Evolutionary conservation across 768 basidiomycete species (phyloP).

Genomic region (Auricularia cornea): DNA sequence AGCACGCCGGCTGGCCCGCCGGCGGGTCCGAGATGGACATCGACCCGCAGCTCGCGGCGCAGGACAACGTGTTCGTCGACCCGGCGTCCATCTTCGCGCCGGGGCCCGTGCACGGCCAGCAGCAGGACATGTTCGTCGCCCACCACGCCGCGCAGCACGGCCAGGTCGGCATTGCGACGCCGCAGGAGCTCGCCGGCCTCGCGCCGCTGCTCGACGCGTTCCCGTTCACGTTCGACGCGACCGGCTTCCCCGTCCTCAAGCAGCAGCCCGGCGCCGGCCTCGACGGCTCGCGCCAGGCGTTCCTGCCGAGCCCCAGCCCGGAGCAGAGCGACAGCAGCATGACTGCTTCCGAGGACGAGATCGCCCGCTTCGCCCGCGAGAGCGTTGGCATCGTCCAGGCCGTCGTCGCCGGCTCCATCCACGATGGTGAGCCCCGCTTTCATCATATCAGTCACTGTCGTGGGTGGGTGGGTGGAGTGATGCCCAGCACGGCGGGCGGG

Average conservation of each 20-base stretch:
- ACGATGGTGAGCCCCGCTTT: background rate
- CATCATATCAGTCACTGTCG: no score
- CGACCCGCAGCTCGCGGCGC: background rate
- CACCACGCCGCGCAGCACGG: background rate
- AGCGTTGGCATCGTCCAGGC: constrained; percentile 1
- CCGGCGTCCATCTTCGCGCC: background rate
- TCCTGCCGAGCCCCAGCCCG: background rate
- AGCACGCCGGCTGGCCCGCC: background rate
- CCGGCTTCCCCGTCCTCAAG: background rate
- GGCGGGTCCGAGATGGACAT: background rate
- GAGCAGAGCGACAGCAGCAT: background rate
- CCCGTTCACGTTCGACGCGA: background rate
- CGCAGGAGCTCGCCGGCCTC: background rate
- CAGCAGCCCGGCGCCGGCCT: background rate
- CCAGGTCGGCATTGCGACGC: background rate
- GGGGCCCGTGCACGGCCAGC: background rate
- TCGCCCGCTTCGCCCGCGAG: constrained; percentile 8
- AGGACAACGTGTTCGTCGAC: background rate
- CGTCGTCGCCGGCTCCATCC: background rate
- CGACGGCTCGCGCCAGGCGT: background rate
- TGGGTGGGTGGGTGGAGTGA: no score
- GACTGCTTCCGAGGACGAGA: constrained; percentile 5
- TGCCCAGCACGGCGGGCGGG: no score
- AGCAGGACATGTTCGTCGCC: background rate
- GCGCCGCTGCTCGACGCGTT: constrained; percentile 1